Evolutionary conservation across 371 early-diverging fungal genomes (phyloP).

Genomic region (Mortierella sp.): DNA sequence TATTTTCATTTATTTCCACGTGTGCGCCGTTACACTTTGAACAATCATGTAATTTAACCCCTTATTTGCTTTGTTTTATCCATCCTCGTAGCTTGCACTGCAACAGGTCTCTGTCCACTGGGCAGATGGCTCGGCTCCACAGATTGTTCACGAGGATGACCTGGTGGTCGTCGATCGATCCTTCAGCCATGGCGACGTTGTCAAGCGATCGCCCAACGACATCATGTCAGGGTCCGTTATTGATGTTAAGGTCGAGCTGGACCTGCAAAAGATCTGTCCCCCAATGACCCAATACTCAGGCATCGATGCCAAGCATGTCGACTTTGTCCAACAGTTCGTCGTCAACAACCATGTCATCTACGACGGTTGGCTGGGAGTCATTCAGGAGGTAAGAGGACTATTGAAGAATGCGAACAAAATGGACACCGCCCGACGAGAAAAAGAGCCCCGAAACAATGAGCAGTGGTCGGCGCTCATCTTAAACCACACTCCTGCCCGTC

Average conservation of each 20-base stretch:
- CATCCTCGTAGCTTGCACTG: slow-evolving; percentile 28
- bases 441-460: slow-evolving; percentile 1
- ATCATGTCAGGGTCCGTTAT: slow-evolving; percentile 55
- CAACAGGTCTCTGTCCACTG: slow-evolving; percentile 58
- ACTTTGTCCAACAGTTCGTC: slow-evolving; percentile 54
- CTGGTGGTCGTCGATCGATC: slow-evolving; percentile 55
- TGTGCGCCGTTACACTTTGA: background rate
- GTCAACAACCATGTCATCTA: slow-evolving; percentile 53
- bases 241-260: slow-evolving; percentile 51
- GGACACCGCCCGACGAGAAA: background rate
- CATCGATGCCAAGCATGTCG: slow-evolving; percentile 52
- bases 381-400: slow-evolving; percentile 43
- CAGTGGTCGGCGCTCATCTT: slow-evolving; percentile 12
- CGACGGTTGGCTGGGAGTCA: slow-evolving; percentile 58
- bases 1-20: background rate
- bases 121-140: slow-evolving; percentile 51
- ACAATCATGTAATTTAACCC: background rate
- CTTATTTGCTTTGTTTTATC: background rate
- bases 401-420: background rate
- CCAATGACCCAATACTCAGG: slow-evolving; percentile 45
- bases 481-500: slow-evolving; percentile 15
- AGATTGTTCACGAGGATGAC: slow-evolving; percentile 43
- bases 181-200: slow-evolving; percentile 58
- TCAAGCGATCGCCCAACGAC: slow-evolving; percentile 54
- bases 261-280: slow-evolving; percentile 51